Conservation (phyloP, 2,329 filamentous ascomycete species). For the Botrytis sinoallii region DNA sequence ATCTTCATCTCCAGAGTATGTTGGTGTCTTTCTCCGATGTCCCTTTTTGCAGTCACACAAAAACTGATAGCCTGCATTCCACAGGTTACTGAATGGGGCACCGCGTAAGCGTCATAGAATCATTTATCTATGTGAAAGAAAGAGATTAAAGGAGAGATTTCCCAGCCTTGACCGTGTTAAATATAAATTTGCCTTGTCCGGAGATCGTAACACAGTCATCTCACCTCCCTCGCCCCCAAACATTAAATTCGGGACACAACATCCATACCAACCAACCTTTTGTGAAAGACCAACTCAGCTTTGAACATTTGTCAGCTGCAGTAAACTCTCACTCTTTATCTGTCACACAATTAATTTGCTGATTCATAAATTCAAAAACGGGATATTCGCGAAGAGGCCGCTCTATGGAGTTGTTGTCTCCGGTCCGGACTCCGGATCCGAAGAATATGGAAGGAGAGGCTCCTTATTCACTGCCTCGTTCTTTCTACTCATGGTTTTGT, state of each 20-base stretch:
- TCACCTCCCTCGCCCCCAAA: background rate
- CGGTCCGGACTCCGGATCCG: conserved; percentile 4
- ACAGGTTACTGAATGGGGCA: background rate
- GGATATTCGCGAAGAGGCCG: background rate
- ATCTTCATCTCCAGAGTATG: background rate
- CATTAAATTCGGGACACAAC: background rate
- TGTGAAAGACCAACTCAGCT: background rate
- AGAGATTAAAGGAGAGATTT: background rate
- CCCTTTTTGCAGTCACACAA: background rate
- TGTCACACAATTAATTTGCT: background rate
- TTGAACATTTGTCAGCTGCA: background rate
- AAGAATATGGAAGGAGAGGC: background rate
- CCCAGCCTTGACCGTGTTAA: too few relatives aligned
- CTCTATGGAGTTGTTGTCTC: background rate
- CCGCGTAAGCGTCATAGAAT: background rate
- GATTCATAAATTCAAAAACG: background rate
- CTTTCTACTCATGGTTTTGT: background rate
- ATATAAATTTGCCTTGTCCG: background rate
- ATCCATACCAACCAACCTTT: background rate
- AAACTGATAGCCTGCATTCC: background rate
- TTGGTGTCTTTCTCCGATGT: background rate
- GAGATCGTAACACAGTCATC: background rate
- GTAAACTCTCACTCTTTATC: too few relatives aligned
- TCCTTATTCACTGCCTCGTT: background rate
- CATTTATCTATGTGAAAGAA: background rate